Evolutionary conservation across 2,329 filamentous ascomycete genomes (phyloP).

Genomic region (Nemania sp.): DNA sequence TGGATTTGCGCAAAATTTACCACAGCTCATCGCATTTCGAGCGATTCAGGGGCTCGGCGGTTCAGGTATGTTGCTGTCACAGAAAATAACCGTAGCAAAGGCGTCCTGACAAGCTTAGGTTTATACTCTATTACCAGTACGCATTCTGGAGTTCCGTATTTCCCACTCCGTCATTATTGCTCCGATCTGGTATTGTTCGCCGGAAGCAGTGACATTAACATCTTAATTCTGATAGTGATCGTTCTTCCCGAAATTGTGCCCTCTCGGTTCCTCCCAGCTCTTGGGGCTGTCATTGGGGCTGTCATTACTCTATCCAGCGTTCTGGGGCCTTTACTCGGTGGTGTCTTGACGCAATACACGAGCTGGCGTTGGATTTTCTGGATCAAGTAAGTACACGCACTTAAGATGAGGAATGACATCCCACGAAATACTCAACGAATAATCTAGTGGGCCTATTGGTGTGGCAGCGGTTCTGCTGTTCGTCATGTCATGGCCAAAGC

Average conservation of each 20-base stretch:
- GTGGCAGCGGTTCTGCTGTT: conserved; percentile 51
- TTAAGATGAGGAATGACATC: too few species aligned
- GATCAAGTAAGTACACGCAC: conserved; percentile 61
- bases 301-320: conserved; percentile 54
- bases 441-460: conserved; percentile 54
- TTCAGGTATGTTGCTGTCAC: conserved; percentile 45
- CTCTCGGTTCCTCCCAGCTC: conserved; percentile 43
- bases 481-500: conserved; percentile 53
- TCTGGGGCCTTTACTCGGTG: conserved; percentile 56
- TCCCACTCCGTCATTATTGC: background rate
- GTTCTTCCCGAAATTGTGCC: conserved; percentile 56
- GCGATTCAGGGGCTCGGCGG: conserved; percentile 57
- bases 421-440: too few species aligned
- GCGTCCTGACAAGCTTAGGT: conserved; percentile 38
- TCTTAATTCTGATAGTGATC: conserved; percentile 44
- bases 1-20: conserved; percentile 48
- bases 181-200: background rate
- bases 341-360: conserved; percentile 52
- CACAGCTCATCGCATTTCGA: conserved; percentile 53
- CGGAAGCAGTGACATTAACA: background rate
- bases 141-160: background rate
- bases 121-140: conserved; percentile 56
- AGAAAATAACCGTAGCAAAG: background rate
- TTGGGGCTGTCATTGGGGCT: conserved; percentile 53
- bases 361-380: conserved; percentile 62